Percentiles rank a stretch among this genome's conserved stretches.
Evolutionary conservation across 305 asterid species (phyloP).

Genomic region (Fraxinus paxiana): DNA sequence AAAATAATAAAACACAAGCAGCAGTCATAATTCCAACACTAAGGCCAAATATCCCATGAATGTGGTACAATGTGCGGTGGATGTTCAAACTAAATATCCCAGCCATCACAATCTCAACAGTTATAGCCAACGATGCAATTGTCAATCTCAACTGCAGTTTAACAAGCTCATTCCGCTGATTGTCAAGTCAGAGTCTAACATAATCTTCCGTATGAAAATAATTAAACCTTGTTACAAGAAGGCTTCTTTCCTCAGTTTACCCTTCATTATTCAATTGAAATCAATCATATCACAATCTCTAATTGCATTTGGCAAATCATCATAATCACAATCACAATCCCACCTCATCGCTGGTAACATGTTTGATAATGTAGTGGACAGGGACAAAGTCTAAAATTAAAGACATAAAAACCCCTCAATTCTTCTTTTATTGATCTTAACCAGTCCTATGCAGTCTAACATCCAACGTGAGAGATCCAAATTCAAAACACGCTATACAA

Average conservation of each 20-base stretch:
- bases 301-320: not conserved
- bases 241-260: not conserved
- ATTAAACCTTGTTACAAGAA: not conserved
- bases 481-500: not conserved
- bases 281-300: not conserved
- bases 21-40: conserved; percentile 25
- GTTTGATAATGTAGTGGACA: not conserved
- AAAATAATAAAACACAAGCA: conserved; percentile 30
- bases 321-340: not conserved
- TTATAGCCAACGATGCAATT: conserved; percentile 66
- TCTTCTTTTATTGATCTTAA: not conserved
- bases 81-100: conserved; percentile 86
- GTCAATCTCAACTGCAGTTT: conserved; percentile 79
- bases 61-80: conserved; percentile 43
- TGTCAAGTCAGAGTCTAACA: not conserved
- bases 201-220: not conserved
- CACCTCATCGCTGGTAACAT: not conserved
- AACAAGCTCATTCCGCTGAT: conserved; percentile 65
- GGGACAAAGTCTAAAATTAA: not conserved
- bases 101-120: conserved; percentile 58
- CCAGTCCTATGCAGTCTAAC: not conserved
- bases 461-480: not conserved
- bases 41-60: conserved; percentile 44
- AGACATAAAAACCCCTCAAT: not conserved
- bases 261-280: not conserved